Percentiles rank a stretch among this genome's conserved stretches.
Conservation (phyloP, 78 protist genomes). For the Dictyostelium capitatum region DNA sequence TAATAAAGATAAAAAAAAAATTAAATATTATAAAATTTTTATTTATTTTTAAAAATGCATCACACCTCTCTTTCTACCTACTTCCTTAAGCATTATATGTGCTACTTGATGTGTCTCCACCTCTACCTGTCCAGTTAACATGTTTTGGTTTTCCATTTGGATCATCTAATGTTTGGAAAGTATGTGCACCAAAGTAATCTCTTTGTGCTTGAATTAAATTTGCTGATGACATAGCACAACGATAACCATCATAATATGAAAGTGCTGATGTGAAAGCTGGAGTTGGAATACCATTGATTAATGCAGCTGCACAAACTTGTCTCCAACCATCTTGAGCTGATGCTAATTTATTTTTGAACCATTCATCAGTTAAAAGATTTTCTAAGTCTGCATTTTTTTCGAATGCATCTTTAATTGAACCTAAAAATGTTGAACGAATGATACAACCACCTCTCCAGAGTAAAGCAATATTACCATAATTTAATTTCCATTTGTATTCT, state of each 20-base stretch:
- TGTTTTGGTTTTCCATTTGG: constrained; percentile 86
- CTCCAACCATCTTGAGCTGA: constrained; percentile 79
- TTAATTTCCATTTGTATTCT: constrained; percentile 89
- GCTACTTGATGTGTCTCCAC: constrained; percentile 48
- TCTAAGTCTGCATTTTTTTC: constrained; percentile 86
- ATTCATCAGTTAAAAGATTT: constrained; percentile 89
- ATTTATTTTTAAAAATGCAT: no score
- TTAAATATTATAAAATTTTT: no score
- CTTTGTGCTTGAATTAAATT: constrained; percentile 96
- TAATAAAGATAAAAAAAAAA: no score
- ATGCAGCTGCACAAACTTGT: constrained; percentile 73
- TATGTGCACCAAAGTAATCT: constrained; percentile 98
- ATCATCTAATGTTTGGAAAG: constrained; percentile 90
- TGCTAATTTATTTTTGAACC: constrained; percentile 75
- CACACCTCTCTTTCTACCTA: no score
- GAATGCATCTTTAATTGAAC: constrained; percentile 93
- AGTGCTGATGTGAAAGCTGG: constrained; percentile 96
- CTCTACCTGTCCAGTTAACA: constrained; percentile 90
- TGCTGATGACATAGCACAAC: constrained; percentile 92
- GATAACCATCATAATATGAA: constrained; percentile 93
- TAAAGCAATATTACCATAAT: constrained; percentile 92
- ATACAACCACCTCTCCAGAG: constrained; percentile 99
- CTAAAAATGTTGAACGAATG: constrained; percentile 95
- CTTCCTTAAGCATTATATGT: constrained; percentile 20
- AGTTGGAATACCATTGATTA: constrained; percentile 87